Evolutionary conservation across 371 early-diverging fungal species (phyloP), one percentile per base, ranked within the genome.

Genomic region (Nematocida sp.): DNA sequence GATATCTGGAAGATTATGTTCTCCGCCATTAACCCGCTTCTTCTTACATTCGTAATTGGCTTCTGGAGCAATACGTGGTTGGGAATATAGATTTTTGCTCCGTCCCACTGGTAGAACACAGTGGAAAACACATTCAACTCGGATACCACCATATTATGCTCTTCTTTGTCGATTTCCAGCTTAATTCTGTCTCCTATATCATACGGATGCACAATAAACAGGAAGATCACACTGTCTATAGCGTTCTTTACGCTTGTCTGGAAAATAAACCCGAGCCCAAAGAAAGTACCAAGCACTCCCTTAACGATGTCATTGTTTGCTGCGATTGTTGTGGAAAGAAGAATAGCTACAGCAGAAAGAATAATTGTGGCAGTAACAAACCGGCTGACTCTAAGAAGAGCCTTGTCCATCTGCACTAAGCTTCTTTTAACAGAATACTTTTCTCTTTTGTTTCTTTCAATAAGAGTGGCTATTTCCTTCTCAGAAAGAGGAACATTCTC

Each of bases 61-160:
- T 80, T 82, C 39, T 65, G 55, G 35, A 63, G 56, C 25, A 85
- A 55, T 5, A 82, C 66, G 55, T 55, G 50, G 75, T 85, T 85
- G 2, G 83, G 83, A 5, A 85, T 71, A 57, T 78, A 78, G 47
- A 84, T 68, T 25, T 63, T 79, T n/a, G 82, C 77, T 26, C 85
- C 85, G 71, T 85, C 83, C 79, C 79, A 85, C 57, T 79, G 78
- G 40, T 67, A 77, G 65, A 85, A 85, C 11, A 80, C 79, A 9
- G 85, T 85, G 20, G 82, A 80, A 48, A 84, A 80, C 18, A 85
- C 80, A 65, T 85, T 85, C 25, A 85, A 76, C 77, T 82, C 83
- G 23, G 79, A 55, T 9, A 85, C 85, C 25, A 85, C 82, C 36
- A 85, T 56, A 65, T 85, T 85, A 49, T 81, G 80, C 55, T 61